Percentiles rank a stretch among this genome's conserved stretches.
Conservation (phyloP, 2,329 filamentous ascomycete species). For the Myriosclerotinia scirpicola region DNA sequence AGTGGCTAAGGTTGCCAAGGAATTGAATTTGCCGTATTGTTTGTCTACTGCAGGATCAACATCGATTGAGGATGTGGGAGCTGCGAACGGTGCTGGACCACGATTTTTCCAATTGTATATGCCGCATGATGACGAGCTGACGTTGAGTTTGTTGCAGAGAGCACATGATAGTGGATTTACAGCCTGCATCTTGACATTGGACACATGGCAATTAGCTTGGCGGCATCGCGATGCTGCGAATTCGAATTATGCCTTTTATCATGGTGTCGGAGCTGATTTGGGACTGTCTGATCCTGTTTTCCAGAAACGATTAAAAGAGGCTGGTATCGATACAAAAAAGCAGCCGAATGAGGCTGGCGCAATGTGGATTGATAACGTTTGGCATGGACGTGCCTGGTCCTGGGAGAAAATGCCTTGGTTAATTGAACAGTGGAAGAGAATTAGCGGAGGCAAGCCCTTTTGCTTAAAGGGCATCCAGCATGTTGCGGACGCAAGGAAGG, state of each 20-base stretch:
- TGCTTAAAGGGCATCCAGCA: constrained; percentile 63
- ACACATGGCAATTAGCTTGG: constrained; percentile 65
- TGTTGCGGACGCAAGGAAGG: constrained; percentile 56
- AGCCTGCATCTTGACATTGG: constrained; percentile 59
- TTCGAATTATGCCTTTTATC: constrained; percentile 63
- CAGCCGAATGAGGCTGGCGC: constrained; percentile 55
- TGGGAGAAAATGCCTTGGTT: constrained; percentile 65
- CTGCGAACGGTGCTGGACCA: constrained; percentile 52
- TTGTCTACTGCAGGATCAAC: constrained; percentile 54
- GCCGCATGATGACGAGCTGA: constrained; percentile 61
- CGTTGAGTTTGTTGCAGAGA: constrained; percentile 54
- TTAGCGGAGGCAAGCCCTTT: constrained; percentile 59
- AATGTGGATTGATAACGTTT: constrained; percentile 63
- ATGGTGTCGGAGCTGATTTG: constrained; percentile 57
- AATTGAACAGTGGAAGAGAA: constrained; percentile 57
- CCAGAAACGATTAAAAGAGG: constrained; percentile 50
- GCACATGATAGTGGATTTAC: constrained; percentile 56
- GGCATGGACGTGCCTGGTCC: constrained; percentile 61
- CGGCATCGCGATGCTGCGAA: constrained; percentile 56
- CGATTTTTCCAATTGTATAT: constrained; percentile 65
- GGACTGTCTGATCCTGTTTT: constrained; percentile 62
- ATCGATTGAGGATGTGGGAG: constrained; percentile 57
- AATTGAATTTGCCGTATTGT: constrained; percentile 59
- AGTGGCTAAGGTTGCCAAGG: constrained; percentile 57
- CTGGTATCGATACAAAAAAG: constrained; percentile 53